A percentile compares a stretch with the other conserved stretches of the same genome.
phyloP scores from a whole-genome alignment of 208 protist genomes.

The Angomonas desouzai region DNA sequence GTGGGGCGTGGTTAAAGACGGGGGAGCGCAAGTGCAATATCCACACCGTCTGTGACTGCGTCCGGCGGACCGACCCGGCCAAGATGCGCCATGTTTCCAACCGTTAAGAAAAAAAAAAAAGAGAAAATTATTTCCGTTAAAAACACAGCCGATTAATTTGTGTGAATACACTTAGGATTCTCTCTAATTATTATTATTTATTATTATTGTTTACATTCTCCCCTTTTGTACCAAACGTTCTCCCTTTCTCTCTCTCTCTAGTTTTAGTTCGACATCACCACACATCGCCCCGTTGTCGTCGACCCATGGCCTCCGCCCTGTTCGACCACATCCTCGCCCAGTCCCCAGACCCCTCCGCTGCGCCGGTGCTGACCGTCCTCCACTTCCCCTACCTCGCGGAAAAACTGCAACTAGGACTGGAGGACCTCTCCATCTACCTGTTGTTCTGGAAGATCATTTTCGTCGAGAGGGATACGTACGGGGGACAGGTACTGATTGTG shows the following conservation, averaged over 20 bases:
- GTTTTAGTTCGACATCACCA: too few relatives aligned
- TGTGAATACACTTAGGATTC: not conserved
- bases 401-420: not conserved
- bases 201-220: too few relatives aligned
- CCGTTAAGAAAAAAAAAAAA: conserved; percentile 39
- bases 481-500: not conserved
- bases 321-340: not conserved
- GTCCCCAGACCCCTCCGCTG: not conserved
- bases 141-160: too few relatives aligned
- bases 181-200: too few relatives aligned
- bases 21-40: conserved; percentile 88
- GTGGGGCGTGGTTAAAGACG: conserved; percentile 70
- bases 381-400: not conserved
- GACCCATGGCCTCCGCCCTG: not conserved
- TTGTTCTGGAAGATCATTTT: conserved; percentile 4
- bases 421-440: not conserved
- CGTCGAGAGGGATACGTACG: not conserved
- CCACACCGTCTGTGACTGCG: conserved; percentile 87
- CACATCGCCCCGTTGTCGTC: too few relatives aligned
- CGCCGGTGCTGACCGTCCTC: not conserved
- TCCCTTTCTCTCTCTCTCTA: too few relatives aligned
- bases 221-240: too few relatives aligned
- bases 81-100: conserved; percentile 81
- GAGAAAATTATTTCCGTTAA: not conserved
- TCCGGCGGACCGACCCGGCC: conserved; percentile 79